Conservation (phyloP, 805 yeast genomes). For the Millerago galiae region DNA sequence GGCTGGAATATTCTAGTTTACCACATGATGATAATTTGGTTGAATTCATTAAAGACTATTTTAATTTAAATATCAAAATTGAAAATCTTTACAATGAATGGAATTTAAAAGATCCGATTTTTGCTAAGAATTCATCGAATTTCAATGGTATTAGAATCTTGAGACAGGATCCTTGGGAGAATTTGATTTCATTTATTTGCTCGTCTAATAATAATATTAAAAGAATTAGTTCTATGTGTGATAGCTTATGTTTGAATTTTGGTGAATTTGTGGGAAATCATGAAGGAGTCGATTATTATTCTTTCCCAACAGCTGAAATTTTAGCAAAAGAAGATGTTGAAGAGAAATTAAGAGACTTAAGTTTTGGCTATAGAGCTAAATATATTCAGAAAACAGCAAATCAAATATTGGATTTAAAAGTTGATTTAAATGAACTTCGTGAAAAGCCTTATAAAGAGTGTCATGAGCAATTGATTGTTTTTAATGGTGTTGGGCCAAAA, state of each 20-base stretch:
- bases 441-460: slow-evolving; percentile 42
- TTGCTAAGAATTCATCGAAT: slow-evolving; percentile 29
- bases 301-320: slow-evolving; percentile 66
- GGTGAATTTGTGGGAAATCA: slow-evolving; percentile 54
- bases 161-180: slow-evolving; percentile 97
- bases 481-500: slow-evolving; percentile 92
- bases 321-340: slow-evolving; percentile 40
- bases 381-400: slow-evolving; percentile 75
- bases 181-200: slow-evolving; percentile 82
- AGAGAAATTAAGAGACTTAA: slow-evolving; percentile 34
- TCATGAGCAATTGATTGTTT: slow-evolving; percentile 52
- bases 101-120: slow-evolving; percentile 48
- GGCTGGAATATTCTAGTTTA: slow-evolving; percentile 45
- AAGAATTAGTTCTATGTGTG: slow-evolving; percentile 90
- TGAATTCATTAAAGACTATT: slow-evolving; percentile 55
- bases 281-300: slow-evolving; percentile 51
- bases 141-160: slow-evolving; percentile 76
- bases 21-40: slow-evolving; percentile 31
- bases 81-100: slow-evolving; percentile 52
- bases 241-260: slow-evolving; percentile 60
- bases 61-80: slow-evolving; percentile 56
- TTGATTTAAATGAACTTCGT: slow-evolving; percentile 38
- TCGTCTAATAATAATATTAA: slow-evolving; percentile 95
- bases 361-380: slow-evolving; percentile 90
- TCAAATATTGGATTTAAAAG: slow-evolving; percentile 28